These are phyloP conservation scores for Peribolospora kevripleyi DNA, from an alignment of 768 basidiomycete genomes.

Conservation along the genomic window DNA sequence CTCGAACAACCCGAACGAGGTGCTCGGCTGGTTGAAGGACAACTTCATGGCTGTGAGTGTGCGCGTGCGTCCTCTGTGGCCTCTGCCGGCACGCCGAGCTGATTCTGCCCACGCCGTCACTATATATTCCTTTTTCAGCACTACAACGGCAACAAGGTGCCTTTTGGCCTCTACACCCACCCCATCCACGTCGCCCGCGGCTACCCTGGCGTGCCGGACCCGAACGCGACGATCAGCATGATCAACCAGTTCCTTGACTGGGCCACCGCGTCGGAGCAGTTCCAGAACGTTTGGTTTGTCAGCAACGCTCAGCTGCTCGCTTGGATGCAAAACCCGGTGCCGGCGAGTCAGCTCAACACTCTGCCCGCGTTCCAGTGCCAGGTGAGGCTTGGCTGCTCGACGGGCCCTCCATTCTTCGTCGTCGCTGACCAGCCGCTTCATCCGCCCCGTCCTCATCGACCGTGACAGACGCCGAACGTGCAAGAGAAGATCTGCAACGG, in stretches of 20 bases:
- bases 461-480: constrained; percentile 28
- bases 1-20: neutral
- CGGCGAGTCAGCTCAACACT: constrained; percentile 33
- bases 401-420: no score
- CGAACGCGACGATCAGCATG: constrained; percentile 39
- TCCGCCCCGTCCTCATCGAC: no score
- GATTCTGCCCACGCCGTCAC: neutral
- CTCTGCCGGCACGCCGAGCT: neutral
- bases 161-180: constrained; percentile 58
- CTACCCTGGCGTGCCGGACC: constrained; percentile 32
- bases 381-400: no score
- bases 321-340: constrained; percentile 48
- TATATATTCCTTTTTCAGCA: neutral
- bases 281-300: constrained; percentile 31
- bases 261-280: constrained; percentile 31
- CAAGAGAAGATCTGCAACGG: constrained; percentile 49
- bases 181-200: constrained; percentile 37
- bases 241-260: constrained; percentile 59
- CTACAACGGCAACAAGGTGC: constrained; percentile 44
- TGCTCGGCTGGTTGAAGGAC: constrained; percentile 34
- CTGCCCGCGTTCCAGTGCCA: constrained; percentile 37
- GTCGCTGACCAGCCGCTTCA: no score
- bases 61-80: neutral
- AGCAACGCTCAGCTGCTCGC: constrained; percentile 26
- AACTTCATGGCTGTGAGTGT: constrained; percentile 44